Base-by-base conservation (phyloP, 345 rosid species). In the Barbarea vulgaris region DNA sequence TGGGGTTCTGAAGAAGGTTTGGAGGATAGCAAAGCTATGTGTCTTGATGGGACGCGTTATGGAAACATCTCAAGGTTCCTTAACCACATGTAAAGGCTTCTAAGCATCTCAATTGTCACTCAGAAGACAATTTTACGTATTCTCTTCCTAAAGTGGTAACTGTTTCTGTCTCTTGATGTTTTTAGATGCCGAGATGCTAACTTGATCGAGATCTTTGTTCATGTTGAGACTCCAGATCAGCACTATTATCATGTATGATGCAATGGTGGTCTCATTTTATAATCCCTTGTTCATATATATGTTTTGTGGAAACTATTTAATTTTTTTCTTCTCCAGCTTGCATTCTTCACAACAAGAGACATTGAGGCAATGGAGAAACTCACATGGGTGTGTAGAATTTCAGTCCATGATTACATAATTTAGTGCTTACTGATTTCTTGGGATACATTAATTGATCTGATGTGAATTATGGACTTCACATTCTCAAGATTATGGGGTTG, bases 31-130 rank as follows among this genome's bases (percentile, higher is more conserved):
- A 86, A 88, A 75, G 86, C 91, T 15, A 86, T 92, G 14, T 89
- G 97, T 82, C 75, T 92, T 79, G 97, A 89, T 61, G 97, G 93
- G 17, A 82, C 86, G 2, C 70, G 21, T 58, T 83, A 83, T 80
- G 97, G 97, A 64, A 92, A 92, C 65, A 84, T 87, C 52, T 89
- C 96, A 14, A 82, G 97, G 80, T 92, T 89, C 69, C 81, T 92
- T 61, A 92, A 92, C 77, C 97, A 92, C 77, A 88, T 93, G 96
- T 92, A 79, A 62, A 13, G 22, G 30, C 14, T 51, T 33, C 19
- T 9, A 18, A 17, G 22, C 9, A 33, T 7, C 31, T 39, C 30
- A 28, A 6, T 28, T 30, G 21, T 30, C 37, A 21, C 44, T 39
- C 30, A 28, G 15, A 28, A 30, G 21, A 56, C 30, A 4, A 1